These are phyloP conservation scores for Candida tropicalis DNA, from an alignment of 1,139 yeast species.

Conservation along the genomic window DNA sequence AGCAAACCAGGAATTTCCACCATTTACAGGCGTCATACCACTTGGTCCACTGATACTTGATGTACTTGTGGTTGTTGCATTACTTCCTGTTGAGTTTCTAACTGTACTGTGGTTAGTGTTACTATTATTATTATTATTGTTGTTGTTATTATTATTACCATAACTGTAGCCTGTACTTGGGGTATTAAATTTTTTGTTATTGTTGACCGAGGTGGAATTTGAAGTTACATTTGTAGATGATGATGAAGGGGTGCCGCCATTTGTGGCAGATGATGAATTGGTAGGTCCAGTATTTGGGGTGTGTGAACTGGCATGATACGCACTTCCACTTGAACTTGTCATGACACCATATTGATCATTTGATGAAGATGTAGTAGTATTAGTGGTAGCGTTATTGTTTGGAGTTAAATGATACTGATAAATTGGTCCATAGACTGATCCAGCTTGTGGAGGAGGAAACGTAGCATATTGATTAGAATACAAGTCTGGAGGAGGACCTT, in stretches of 20 bases:
- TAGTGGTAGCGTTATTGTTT: conserved; percentile 17
- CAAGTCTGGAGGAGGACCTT: conserved; percentile 8
- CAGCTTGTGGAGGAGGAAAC: conserved; percentile 17
- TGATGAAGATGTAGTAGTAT: conserved; percentile 10
- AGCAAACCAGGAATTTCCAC: not conserved
- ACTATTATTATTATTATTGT: conserved; percentile 4
- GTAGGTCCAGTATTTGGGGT: not conserved
- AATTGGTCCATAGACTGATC: conserved; percentile 1
- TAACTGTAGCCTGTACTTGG: not conserved
- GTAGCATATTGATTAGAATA: conserved; percentile 17
- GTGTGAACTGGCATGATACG: not conserved
- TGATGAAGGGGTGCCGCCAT: not conserved
- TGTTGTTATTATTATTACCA: conserved; percentile 8
- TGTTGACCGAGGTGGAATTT: conserved; percentile 7
- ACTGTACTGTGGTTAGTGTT: conserved; percentile 7
- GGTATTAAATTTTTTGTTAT: conserved; percentile 1
- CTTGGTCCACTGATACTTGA: conserved; percentile 12
- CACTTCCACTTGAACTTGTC: conserved; percentile 4
- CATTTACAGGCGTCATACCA: not conserved
- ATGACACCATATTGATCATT: conserved; percentile 18
- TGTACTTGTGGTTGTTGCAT: conserved; percentile 6
- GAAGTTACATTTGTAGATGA: not conserved
- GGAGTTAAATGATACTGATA: conserved; percentile 17
- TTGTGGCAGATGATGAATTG: not conserved
- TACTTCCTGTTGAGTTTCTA: conserved; percentile 3